A percentile compares a stretch with the other conserved stretches of the same genome.
Evolutionary conservation across 2,329 filamentous ascomycete species (phyloP).

Genomic region (Calonectria montana): DNA sequence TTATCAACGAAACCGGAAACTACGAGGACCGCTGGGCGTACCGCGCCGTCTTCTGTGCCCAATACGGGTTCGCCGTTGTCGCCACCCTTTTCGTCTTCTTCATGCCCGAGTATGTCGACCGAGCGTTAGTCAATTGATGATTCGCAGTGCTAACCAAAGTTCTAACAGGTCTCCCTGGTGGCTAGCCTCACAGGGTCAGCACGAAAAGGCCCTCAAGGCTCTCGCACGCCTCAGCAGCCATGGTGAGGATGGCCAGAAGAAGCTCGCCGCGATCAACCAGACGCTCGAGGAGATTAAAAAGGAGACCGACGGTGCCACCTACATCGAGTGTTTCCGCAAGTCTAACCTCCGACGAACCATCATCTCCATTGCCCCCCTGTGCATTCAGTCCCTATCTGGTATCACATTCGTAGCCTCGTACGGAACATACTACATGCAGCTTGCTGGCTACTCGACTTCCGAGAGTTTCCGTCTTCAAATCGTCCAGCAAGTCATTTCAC

Average conservation of each 20-base stretch:
- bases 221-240: slow-evolving; percentile 47
- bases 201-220: slow-evolving; percentile 49
- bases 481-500: slow-evolving; percentile 51
- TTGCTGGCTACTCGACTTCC: slow-evolving; percentile 52
- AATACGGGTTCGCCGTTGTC: slow-evolving; percentile 47
- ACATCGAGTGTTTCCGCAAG: slow-evolving; percentile 53
- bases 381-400: slow-evolving; percentile 49
- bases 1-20: slow-evolving; percentile 46
- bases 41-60: slow-evolving; percentile 45
- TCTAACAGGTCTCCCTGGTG: slow-evolving; percentile 50
- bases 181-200: slow-evolving; percentile 47
- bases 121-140: not conserved
- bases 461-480: slow-evolving; percentile 54
- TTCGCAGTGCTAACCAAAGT: not conserved
- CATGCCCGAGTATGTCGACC: slow-evolving; percentile 53
- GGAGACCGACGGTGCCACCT: slow-evolving; percentile 52
- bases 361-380: slow-evolving; percentile 50
- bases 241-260: slow-evolving; percentile 42
- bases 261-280: slow-evolving; percentile 43
- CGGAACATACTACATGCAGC: slow-evolving; percentile 56
- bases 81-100: slow-evolving; percentile 46
- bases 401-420: slow-evolving; percentile 51
- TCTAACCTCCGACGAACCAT: slow-evolving; percentile 54
- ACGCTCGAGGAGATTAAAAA: slow-evolving; percentile 48
- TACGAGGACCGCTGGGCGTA: slow-evolving; percentile 48